Percentiles rank a stretch among this genome's conserved stretches.
Conservation (phyloP, 371 early-diverging fungal species). For the Mortierella sp. region DNA sequence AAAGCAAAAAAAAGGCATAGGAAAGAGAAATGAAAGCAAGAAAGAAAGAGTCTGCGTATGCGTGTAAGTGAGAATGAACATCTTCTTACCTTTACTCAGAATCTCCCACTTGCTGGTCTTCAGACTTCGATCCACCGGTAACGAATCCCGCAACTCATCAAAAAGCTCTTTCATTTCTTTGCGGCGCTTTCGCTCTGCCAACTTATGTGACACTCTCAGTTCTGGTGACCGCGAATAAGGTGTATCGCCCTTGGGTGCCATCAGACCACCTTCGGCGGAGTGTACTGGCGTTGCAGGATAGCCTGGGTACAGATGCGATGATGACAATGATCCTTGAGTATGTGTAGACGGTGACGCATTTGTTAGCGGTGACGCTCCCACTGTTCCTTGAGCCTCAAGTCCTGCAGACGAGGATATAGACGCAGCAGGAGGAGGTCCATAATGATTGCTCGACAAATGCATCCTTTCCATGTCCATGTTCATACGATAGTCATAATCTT, state of each 20-base stretch:
- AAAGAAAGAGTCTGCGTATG: too few relatives aligned
- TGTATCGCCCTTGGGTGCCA: slow-evolving; percentile 56
- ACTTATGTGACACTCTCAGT: slow-evolving; percentile 79
- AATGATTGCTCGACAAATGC: slow-evolving; percentile 32
- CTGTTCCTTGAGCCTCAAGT: too few relatives aligned
- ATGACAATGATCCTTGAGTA: slow-evolving; percentile 1
- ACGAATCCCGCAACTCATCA: slow-evolving; percentile 80
- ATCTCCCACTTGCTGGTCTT: slow-evolving; percentile 92
- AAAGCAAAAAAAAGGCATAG: background rate
- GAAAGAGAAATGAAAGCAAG: background rate
- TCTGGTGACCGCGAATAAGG: slow-evolving; percentile 79
- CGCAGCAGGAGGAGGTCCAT: slow-evolving; percentile 37
- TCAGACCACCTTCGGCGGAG: slow-evolving; percentile 17
- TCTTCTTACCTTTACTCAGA: slow-evolving; percentile 72
- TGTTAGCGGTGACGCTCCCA: too few relatives aligned
- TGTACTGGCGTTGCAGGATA: slow-evolving; percentile 26
- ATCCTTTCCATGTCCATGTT: slow-evolving; percentile 47
- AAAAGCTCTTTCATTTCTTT: slow-evolving; percentile 91
- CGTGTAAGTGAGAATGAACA: too few relatives aligned
- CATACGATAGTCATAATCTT: slow-evolving; percentile 46
- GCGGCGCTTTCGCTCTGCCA: slow-evolving; percentile 87
- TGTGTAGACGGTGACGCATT: background rate
- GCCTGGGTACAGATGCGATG: slow-evolving; percentile 48
- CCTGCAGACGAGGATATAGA: background rate
- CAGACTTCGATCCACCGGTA: slow-evolving; percentile 79